phyloP scores from a whole-genome alignment of 1,284 basidiomycete genomes.

The Pseudozyma flocculosa region DNA sequence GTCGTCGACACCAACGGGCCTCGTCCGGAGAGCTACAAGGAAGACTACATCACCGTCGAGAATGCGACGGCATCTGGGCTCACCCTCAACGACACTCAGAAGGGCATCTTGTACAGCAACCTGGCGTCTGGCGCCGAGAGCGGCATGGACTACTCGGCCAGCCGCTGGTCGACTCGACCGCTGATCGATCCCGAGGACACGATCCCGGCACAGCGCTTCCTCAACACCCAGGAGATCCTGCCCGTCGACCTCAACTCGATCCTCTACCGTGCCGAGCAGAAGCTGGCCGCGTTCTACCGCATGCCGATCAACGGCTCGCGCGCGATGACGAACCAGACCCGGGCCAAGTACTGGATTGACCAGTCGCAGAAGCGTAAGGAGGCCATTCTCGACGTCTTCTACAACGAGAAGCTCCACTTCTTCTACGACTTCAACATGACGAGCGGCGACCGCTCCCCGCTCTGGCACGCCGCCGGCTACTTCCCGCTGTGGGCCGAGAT shows the following conservation, averaged over 20 bases:
- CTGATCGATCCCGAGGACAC: conserved; percentile 61
- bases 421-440: conserved; percentile 75
- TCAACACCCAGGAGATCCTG: conserved; percentile 72
- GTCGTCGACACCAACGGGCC: conserved; percentile 73
- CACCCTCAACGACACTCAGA: conserved; percentile 61
- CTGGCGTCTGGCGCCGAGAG: conserved; percentile 84
- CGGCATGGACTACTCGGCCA: conserved; percentile 61
- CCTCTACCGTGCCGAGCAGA: conserved; percentile 62
- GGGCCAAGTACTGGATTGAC: conserved; percentile 64
- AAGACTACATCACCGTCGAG: conserved; percentile 74
- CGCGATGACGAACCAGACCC: conserved; percentile 32
- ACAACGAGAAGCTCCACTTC: conserved; percentile 76
- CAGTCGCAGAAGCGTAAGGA: conserved; percentile 66
- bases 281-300: conserved; percentile 59
- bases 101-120: conserved; percentile 76
- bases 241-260: conserved; percentile 82
- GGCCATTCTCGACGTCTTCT: conserved; percentile 80
- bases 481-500: conserved; percentile 87
- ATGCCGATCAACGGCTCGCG: conserved; percentile 63
- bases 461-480: conserved; percentile 74
- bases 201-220: conserved; percentile 66
- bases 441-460: conserved; percentile 29
- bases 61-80: conserved; percentile 64
- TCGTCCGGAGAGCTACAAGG: conserved; percentile 70
- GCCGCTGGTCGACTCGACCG: conserved; percentile 63